These are phyloP conservation scores for Dryas alaskensis DNA, from an alignment of 306 rosid genomes.

Conservation along the genomic window DNA sequence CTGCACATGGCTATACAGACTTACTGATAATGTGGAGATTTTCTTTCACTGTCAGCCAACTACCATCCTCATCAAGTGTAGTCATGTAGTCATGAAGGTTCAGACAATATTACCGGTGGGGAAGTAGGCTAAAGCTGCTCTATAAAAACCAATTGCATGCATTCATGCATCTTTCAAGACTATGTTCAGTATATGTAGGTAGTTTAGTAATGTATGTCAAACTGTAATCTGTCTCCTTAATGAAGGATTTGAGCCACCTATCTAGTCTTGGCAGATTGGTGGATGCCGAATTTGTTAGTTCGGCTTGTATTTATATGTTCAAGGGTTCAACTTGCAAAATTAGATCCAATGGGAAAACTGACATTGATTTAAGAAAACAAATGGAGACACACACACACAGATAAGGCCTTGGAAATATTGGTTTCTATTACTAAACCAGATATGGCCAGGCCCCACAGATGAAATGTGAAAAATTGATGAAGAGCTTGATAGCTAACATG, in stretches of 20 bases:
- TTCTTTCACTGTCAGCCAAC: slow-evolving; percentile 50
- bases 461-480: no score
- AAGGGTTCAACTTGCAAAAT: not conserved
- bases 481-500: no score
- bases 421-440: no score
- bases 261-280: not conserved
- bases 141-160: not conserved
- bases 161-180: not conserved
- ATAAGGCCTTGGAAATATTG: no score
- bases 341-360: not conserved
- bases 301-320: not conserved
- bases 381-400: no score
- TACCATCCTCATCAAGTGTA: slow-evolving; percentile 37
- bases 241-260: not conserved
- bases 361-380: no score
- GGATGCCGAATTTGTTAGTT: not conserved
- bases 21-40: slow-evolving; percentile 45
- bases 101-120: slow-evolving; percentile 6
- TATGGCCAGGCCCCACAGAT: no score
- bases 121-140: not conserved
- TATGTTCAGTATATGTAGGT: not conserved
- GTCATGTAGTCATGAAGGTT: slow-evolving; percentile 14
- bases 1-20: slow-evolving; percentile 29
- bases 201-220: not conserved
- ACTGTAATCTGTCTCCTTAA: not conserved